Percentiles rank a stretch among this genome's conserved stretches.
Conservation (phyloP, 345 rosid species). For the Dovyalis caffra region DNA sequence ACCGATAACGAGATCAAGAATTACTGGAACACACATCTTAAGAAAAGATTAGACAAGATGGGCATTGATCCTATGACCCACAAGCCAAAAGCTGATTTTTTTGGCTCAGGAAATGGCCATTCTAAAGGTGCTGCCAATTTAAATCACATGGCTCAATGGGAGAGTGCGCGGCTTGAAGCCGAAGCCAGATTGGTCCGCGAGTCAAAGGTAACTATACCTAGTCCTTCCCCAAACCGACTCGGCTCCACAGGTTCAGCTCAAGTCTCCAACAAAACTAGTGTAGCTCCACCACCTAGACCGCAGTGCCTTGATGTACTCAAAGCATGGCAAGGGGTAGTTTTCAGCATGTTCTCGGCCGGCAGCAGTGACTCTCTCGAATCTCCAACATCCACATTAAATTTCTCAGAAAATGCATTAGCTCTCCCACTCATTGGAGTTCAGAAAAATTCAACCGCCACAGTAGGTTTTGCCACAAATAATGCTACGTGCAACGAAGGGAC, state of each 20-base stretch:
- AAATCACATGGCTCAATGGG: slow-evolving; percentile 44
- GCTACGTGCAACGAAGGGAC: neutral
- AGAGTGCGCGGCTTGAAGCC: slow-evolving; percentile 37
- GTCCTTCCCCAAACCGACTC: slow-evolving; percentile 11
- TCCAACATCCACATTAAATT: slow-evolving; percentile 32
- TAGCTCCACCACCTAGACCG: slow-evolving; percentile 15
- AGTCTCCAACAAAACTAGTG: neutral
- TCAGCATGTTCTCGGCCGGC: slow-evolving; percentile 26
- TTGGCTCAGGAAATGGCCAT: neutral
- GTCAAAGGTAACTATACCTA: neutral
- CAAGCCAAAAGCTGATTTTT: slow-evolving; percentile 8
- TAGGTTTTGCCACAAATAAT: neutral
- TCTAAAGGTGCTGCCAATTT: slow-evolving; percentile 4
- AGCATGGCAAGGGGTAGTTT: slow-evolving; percentile 41
- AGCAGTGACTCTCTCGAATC: slow-evolving; percentile 27
- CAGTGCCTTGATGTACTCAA: slow-evolving; percentile 49
- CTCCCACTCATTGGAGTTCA: slow-evolving; percentile 5
- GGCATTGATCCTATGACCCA: slow-evolving; percentile 11
- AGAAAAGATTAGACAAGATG: slow-evolving; percentile 16
- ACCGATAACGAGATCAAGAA: slow-evolving; percentile 19
- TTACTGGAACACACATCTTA: slow-evolving; percentile 17
- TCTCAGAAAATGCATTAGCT: slow-evolving; percentile 16
- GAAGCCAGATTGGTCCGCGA: slow-evolving; percentile 29
- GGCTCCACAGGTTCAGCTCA: neutral
- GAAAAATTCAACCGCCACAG: neutral